Evolutionary conservation across 1,139 yeast species (phyloP).

Genomic region (Candida sp.): DNA sequence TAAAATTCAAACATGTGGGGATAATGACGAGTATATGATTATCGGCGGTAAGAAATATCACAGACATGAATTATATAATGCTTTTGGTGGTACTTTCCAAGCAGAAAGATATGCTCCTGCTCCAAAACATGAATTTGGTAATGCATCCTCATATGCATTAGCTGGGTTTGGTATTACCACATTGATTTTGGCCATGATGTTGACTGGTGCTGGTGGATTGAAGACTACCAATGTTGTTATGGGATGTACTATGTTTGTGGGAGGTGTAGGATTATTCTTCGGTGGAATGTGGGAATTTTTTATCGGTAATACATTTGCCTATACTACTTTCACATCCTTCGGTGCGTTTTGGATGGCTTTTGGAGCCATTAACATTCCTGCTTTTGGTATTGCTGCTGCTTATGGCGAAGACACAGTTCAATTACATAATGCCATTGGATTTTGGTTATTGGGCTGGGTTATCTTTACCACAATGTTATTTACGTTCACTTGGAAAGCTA

Average conservation of each 20-base stretch:
- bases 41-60: conserved; percentile 22
- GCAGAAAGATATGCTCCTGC: conserved; percentile 26
- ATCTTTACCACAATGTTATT: conserved; percentile 35
- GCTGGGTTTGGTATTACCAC: conserved; percentile 47
- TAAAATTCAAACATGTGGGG: conserved; percentile 1
- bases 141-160: conserved; percentile 58
- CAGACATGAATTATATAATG: conserved; percentile 34
- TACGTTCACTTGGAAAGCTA: conserved; percentile 34
- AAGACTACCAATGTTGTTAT: conserved; percentile 31
- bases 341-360: conserved; percentile 36
- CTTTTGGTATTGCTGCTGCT: conserved; percentile 52
- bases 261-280: conserved; percentile 39
- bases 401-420: conserved; percentile 31
- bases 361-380: conserved; percentile 26
- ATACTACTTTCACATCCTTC: conserved; percentile 29
- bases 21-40: conserved; percentile 1
- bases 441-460: conserved; percentile 37
- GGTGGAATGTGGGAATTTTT: conserved; percentile 49
- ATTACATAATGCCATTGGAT: conserved; percentile 29
- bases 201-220: conserved; percentile 33
- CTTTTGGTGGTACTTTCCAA: conserved; percentile 25
- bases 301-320: conserved; percentile 30
- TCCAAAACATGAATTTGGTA: conserved; percentile 33
- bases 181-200: conserved; percentile 35
- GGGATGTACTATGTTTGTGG: conserved; percentile 36